Conservation (phyloP, 2,329 filamentous ascomycete genomes). For the Fusarium longipes region DNA sequence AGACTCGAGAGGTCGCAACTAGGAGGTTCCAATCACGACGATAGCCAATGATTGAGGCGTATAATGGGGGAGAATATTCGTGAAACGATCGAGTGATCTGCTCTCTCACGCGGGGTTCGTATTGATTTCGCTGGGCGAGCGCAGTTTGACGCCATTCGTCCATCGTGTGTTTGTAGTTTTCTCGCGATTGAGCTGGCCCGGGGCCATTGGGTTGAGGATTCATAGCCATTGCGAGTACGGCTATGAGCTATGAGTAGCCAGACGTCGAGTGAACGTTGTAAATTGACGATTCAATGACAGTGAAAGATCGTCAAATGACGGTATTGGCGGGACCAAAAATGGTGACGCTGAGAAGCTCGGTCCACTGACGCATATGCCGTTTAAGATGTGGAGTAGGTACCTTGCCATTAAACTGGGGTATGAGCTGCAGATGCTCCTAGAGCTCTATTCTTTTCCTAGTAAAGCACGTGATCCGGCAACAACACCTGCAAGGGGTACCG, state of each 20-base stretch:
- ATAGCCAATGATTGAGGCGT: slow-evolving; percentile 48
- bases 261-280: neutral
- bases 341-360: slow-evolving; percentile 41
- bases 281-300: neutral
- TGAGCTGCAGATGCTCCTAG: no score
- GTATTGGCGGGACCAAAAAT: slow-evolving; percentile 33
- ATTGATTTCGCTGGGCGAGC: slow-evolving; percentile 46
- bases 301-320: slow-evolving; percentile 32
- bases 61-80: slow-evolving; percentile 49
- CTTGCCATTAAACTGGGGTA: slow-evolving; percentile 5
- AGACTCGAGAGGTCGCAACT: slow-evolving; percentile 45
- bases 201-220: slow-evolving; percentile 33
- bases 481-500: slow-evolving; percentile 17
- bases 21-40: slow-evolving; percentile 46
- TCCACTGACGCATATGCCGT: slow-evolving; percentile 26
- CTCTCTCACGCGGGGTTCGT: slow-evolving; percentile 47
- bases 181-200: slow-evolving; percentile 33
- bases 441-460: slow-evolving; percentile 4
- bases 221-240: slow-evolving; percentile 21
- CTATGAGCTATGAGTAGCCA: neutral
- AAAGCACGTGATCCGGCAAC: slow-evolving; percentile 44
- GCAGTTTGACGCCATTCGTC: slow-evolving; percentile 50
- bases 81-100: slow-evolving; percentile 50
- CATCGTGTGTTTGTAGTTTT: slow-evolving; percentile 45
- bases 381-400: slow-evolving; percentile 10